Conservation (phyloP, 1,139 yeast genomes). For the Groenewaldozyma sp. region DNA sequence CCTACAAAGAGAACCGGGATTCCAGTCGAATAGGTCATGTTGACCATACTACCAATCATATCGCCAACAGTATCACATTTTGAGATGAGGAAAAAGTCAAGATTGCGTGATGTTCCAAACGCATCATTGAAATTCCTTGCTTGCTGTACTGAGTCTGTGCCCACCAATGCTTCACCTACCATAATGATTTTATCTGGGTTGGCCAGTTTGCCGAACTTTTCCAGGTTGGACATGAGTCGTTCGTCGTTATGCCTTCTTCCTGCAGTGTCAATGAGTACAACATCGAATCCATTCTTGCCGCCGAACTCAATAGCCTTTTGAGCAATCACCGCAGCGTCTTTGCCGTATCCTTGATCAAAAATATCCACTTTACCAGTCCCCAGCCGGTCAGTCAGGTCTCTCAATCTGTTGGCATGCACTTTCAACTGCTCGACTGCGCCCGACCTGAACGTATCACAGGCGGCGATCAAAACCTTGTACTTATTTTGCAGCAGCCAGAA, state of each 20-base stretch:
- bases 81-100: slow-evolving; percentile 88
- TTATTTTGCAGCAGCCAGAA: slow-evolving; percentile 92
- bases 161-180: slow-evolving; percentile 98
- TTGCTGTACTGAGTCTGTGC: slow-evolving; percentile 94
- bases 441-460: slow-evolving; percentile 95
- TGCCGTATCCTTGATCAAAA: slow-evolving; percentile 94
- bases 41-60: slow-evolving; percentile 91
- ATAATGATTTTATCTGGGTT: slow-evolving; percentile 92
- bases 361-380: slow-evolving; percentile 60
- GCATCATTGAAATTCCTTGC: slow-evolving; percentile 90
- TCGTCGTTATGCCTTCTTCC: slow-evolving; percentile 96
- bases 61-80: slow-evolving; percentile 98
- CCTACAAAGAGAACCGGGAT: slow-evolving; percentile 95
- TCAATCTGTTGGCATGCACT: slow-evolving; percentile 82
- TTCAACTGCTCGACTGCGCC: slow-evolving; percentile 97
- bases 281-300: slow-evolving; percentile 57
- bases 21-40: slow-evolving; percentile 94
- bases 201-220: slow-evolving; percentile 92
- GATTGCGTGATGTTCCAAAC: slow-evolving; percentile 70
- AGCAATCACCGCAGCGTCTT: slow-evolving; percentile 94
- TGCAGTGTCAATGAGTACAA: slow-evolving; percentile 92
- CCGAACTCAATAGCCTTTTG: slow-evolving; percentile 82
- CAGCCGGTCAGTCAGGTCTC: slow-evolving; percentile 45
- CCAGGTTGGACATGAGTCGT: slow-evolving; percentile 89
- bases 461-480: slow-evolving; percentile 80